Percentiles rank a stretch among this genome's conserved stretches.
Evolutionary conservation across 2,329 filamentous ascomycete genomes (phyloP).

Genomic region (Camillea tinctor): DNA sequence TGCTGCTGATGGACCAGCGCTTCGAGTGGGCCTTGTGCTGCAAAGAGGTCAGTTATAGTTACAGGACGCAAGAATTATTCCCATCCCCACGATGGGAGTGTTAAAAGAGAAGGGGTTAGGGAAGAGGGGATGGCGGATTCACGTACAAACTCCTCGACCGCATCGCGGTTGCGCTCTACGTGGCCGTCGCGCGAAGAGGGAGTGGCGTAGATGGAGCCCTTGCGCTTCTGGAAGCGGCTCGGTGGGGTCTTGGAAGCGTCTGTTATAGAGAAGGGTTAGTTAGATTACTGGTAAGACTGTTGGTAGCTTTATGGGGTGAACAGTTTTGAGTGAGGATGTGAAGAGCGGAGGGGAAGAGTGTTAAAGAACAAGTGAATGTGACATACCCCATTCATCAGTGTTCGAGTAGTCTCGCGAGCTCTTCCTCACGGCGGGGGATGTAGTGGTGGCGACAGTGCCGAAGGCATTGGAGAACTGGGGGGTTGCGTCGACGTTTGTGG

Average conservation of each 20-base stretch:
- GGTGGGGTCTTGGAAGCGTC: slow-evolving; percentile 67
- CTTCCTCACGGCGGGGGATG: slow-evolving; percentile 36
- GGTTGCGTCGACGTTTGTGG: slow-evolving; percentile 19
- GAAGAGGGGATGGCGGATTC: too few relatives aligned
- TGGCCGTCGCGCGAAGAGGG: slow-evolving; percentile 64
- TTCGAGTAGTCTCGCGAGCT: slow-evolving; percentile 30
- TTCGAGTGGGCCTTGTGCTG: slow-evolving; percentile 59
- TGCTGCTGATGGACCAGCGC: slow-evolving; percentile 41
- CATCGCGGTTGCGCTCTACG: slow-evolving; percentile 54
- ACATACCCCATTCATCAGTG: slow-evolving; percentile 50
- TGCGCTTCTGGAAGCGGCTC: slow-evolving; percentile 67
- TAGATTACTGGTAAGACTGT: too few relatives aligned
- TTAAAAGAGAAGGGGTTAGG: too few relatives aligned
- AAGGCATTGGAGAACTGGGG: slow-evolving; percentile 33
- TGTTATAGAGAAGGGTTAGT: slow-evolving; percentile 25
- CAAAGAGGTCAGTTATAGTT: too few relatives aligned
- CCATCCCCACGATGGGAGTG: too few relatives aligned
- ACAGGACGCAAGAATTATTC: too few relatives aligned
- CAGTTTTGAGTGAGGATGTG: slow-evolving; percentile 1
- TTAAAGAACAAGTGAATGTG: not conserved
- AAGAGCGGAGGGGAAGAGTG: not conserved
- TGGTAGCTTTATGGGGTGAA: not conserved
- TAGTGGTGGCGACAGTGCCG: slow-evolving; percentile 31
- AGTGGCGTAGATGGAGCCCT: slow-evolving; percentile 67
- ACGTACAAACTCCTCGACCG: slow-evolving; percentile 56